phyloP scores from a whole-genome alignment of 352 stramenopile genomes.

The Pythium apleroticum region DNA sequence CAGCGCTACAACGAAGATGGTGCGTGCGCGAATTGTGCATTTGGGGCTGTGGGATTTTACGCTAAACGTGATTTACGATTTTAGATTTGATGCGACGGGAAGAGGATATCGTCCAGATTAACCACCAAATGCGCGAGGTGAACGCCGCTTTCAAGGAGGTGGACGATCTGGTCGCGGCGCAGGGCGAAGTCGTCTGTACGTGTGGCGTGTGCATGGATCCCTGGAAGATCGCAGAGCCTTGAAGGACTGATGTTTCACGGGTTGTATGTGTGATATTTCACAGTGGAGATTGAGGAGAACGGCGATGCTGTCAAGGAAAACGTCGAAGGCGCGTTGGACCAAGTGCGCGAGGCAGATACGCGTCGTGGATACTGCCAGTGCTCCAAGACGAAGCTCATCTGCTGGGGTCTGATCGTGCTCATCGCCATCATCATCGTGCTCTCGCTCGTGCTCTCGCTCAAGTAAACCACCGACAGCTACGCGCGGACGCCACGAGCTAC shows the following conservation, averaged over 20 bases:
- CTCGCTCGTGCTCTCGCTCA: conserved; percentile 17
- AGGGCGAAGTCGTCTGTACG: conserved; percentile 38
- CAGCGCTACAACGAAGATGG: conserved; percentile 43
- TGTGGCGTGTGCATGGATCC: neutral
- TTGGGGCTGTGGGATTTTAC: neutral
- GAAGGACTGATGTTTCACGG: too few species aligned
- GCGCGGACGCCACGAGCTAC: neutral
- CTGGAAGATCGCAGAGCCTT: too few species aligned
- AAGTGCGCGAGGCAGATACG: conserved; percentile 35
- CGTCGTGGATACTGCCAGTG: conserved; percentile 37
- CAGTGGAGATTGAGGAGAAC: conserved; percentile 36
- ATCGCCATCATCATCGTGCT: conserved; percentile 25
- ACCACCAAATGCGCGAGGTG: conserved; percentile 42
- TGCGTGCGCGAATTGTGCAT: conserved; percentile 6
- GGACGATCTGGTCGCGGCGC: conserved; percentile 36
- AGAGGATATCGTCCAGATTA: conserved; percentile 45
- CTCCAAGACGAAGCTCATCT: conserved; percentile 34
- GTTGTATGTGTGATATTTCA: neutral
- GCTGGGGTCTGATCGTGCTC: conserved; percentile 25
- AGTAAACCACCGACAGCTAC: conserved; percentile 10
- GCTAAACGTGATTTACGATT: neutral
- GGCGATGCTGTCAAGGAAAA: conserved; percentile 30
- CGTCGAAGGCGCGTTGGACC: conserved; percentile 28
- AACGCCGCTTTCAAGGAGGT: conserved; percentile 43
- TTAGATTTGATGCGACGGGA: conserved; percentile 36